phyloP scores from a whole-genome alignment of 176 grass and related monocot genomes.

The Carex parvula region DNA sequence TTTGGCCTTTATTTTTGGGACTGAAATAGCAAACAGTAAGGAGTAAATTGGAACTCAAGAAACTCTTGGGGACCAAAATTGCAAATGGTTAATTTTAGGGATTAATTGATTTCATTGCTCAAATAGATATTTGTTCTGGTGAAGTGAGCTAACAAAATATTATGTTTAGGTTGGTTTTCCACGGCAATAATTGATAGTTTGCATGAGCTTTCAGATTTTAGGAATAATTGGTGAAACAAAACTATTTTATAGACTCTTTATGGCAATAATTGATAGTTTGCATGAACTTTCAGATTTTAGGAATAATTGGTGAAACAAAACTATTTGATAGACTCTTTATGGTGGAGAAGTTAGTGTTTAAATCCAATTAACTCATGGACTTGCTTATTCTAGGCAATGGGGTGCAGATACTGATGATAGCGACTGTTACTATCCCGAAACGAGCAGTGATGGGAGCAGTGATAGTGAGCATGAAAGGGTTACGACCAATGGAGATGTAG shows the following conservation, averaged over 20 bases:
- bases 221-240: not conserved
- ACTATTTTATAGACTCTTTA: not conserved
- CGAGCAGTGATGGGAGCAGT: slow-evolving; percentile 36
- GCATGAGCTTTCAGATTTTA: not conserved
- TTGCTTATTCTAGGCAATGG: slow-evolving; percentile 25
- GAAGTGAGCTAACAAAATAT: not conserved
- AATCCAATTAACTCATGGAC: not conserved
- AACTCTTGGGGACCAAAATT: not conserved
- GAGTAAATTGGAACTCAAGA: not conserved
- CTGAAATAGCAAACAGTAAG: too few species aligned
- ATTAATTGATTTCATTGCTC: not conserved
- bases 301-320: not conserved
- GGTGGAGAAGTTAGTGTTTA: not conserved
- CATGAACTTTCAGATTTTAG: not conserved
- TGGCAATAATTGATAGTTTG: not conserved
- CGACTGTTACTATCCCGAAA: slow-evolving; percentile 34
- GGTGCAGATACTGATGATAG: slow-evolving; percentile 50
- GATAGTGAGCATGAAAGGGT: slow-evolving; percentile 49
- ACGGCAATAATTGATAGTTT: not conserved
- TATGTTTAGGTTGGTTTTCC: not conserved
- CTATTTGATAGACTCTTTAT: not conserved
- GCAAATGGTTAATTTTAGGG: not conserved
- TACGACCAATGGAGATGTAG: slow-evolving; percentile 23
- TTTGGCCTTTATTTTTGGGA: too few species aligned
- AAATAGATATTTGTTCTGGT: not conserved